Evolutionary conservation across 345 rosid species (phyloP), one percentile per base, ranked within the genome.

Genomic region (Eutrema japonicum): DNA sequence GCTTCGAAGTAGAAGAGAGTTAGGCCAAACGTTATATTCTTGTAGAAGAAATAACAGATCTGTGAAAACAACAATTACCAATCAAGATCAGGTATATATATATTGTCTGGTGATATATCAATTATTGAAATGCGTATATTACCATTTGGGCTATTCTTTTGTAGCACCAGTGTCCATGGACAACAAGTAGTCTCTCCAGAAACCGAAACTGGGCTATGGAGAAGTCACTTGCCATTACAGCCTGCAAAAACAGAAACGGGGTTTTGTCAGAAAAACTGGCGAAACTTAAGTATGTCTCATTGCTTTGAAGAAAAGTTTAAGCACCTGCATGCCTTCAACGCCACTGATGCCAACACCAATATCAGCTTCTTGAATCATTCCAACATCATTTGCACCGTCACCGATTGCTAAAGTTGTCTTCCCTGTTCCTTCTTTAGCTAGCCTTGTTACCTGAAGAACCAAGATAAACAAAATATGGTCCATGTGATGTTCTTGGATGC

Each of bases 331-430:
- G 68, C 97, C 96, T 79, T 91, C 97, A 80, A 87, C 81, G 27
- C 97, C 97, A 54, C 95, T 91, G 78, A 91, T 91, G 9, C 97
- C 95, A 29, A 91, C 83, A 58, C 97, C 97, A 64, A 91, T 89
- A 72, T 89, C 97, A 10, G 97, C 97, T 88, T 87, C 97, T 82
- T 91, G 97, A 84, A 91, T 91, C 96, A 91, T 91, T 57, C 97
- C 88, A 41, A 89, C 93, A 72, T 91, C 97, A 59, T 87, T 91
- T 76, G 97, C 96, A 0, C 93, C 97, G 14, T 91, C 97, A 27
- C 97, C 97, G 30, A 89, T 85, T 32, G 97, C 96, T 57, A 91
- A 74, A 50, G 88, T 89, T 43, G 87, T 86, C 68, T 55, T 87
- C 33, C 91, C 90, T 10, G 97, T 87, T 56, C 82, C 82, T 77